A percentile compares a stretch with the other conserved stretches of the same genome.
Conservation (phyloP, 805 yeast genomes). For the Candida andamanensis region DNA sequence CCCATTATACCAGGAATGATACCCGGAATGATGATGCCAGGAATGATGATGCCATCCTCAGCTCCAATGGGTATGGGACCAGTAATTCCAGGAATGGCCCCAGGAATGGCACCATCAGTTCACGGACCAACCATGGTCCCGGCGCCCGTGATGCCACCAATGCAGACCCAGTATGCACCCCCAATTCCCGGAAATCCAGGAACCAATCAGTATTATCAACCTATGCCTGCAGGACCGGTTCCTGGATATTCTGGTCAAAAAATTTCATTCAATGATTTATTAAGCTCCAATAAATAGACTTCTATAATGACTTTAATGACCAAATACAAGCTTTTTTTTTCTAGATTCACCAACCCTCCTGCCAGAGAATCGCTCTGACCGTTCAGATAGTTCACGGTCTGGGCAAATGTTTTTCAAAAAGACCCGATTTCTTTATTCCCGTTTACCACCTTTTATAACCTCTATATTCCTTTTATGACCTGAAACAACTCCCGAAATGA, state of each 20-base stretch:
- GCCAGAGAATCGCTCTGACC: no score
- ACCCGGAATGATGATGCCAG: background rate
- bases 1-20: background rate
- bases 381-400: no score
- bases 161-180: background rate
- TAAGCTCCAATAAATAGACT: constrained; percentile 22
- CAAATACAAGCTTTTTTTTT: no score
- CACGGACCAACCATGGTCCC: no score
- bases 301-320: constrained; percentile 1
- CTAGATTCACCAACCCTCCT: no score
- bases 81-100: background rate
- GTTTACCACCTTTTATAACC: no score
- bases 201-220: constrained; percentile 1
- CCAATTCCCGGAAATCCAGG: background rate
- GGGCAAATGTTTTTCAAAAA: no score
- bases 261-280: constrained; percentile 37
- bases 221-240: constrained; percentile 5
- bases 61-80: constrained; percentile 2
- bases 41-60: constrained; percentile 2
- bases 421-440: no score
- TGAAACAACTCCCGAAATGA: no score
- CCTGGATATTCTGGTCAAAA: constrained; percentile 24
- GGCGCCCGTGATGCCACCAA: background rate
- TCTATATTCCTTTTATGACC: no score
- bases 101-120: no score